These are phyloP conservation scores for Xerocomus potaroensis DNA, from an alignment of 768 basidiomycete species.

Conservation along the genomic window DNA sequence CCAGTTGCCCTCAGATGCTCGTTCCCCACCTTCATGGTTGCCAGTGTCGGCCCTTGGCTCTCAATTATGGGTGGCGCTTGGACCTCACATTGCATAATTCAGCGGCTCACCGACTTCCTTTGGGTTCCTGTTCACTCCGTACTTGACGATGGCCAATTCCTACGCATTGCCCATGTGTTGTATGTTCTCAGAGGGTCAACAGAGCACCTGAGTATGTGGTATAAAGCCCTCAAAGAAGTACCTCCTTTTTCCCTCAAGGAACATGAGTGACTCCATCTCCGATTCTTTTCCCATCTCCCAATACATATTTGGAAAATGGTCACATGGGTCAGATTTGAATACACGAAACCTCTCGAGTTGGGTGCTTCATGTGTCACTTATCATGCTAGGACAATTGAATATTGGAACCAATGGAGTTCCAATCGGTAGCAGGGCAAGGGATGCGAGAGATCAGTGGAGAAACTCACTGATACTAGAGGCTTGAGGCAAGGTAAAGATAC, in stretches of 20 bases:
- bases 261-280: constrained; percentile 3
- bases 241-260: not conserved
- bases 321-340: constrained; percentile 12
- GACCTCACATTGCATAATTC: constrained; percentile 26
- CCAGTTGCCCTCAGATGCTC: constrained; percentile 15
- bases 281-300: constrained; percentile 22
- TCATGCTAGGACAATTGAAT: constrained; percentile 14
- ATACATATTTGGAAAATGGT: not conserved
- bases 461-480: too few species aligned
- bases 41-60: constrained; percentile 23
- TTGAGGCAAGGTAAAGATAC: too few species aligned
- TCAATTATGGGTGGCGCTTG: constrained; percentile 31
- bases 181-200: constrained; percentile 19
- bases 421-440: too few species aligned
- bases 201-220: constrained; percentile 16
- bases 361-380: constrained; percentile 21
- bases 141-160: constrained; percentile 12
- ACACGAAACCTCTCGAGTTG: constrained; percentile 18
- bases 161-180: constrained; percentile 18
- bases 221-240: not conserved
- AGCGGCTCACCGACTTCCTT: constrained; percentile 32
- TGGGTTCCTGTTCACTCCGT: constrained; percentile 22
- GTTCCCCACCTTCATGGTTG: constrained; percentile 29
- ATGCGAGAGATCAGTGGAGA: too few species aligned
- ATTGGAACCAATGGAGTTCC: too few species aligned